phyloP scores from a whole-genome alignment of 345 rosid genomes.

The Eutrema japonicum region DNA sequence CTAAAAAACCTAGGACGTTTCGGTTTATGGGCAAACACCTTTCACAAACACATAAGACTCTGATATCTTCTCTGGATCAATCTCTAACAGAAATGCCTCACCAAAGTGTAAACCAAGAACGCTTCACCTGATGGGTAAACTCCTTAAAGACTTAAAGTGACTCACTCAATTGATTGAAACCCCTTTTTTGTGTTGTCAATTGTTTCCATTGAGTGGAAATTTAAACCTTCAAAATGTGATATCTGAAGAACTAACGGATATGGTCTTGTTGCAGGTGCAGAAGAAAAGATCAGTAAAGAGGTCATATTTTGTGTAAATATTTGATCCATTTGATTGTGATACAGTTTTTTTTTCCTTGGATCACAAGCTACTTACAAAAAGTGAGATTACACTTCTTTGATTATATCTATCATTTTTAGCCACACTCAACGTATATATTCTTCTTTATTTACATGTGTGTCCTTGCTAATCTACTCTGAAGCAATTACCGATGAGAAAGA shows the following conservation, averaged over 20 bases:
- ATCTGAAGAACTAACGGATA: background rate
- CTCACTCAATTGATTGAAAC: background rate
- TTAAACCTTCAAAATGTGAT: background rate
- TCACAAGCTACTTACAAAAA: background rate
- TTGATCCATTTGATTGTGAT: background rate
- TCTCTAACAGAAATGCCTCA: slow-evolving; percentile 16
- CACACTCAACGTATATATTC: slow-evolving; percentile 1
- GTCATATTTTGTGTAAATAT: background rate
- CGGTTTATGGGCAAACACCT: slow-evolving; percentile 2
- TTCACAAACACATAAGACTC: slow-evolving; percentile 5
- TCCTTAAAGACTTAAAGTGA: background rate
- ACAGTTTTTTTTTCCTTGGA: background rate
- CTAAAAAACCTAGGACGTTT: slow-evolving; percentile 10
- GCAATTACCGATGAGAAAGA: background rate
- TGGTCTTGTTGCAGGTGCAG: slow-evolving; percentile 25
- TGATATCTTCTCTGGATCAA: slow-evolving; percentile 2
- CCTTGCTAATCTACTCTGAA: background rate
- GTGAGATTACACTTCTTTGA: background rate
- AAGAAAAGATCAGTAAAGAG: slow-evolving; percentile 11
- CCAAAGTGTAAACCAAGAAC: slow-evolving; percentile 4
- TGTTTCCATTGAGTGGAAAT: background rate
- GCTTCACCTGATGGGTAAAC: background rate
- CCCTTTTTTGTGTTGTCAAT: background rate
- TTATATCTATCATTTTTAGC: slow-evolving; percentile 2
- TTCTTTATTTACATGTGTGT: background rate